Conservation (phyloP, 768 basidiomycete species). For the Lentinula sp. region DNA sequence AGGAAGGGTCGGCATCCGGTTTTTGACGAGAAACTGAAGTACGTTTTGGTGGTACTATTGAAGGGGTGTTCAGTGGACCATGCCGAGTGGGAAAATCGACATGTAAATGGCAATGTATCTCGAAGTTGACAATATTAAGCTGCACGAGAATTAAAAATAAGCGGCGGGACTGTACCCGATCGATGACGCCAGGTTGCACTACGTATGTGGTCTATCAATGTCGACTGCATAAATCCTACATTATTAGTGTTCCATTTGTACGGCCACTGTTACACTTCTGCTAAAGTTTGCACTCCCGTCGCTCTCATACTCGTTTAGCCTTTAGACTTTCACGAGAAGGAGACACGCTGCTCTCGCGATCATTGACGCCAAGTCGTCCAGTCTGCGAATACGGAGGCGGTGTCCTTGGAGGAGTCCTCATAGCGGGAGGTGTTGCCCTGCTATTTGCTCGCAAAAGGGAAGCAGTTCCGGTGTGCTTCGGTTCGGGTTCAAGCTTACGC, state of each 20-base stretch:
- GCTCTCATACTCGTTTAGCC: background rate
- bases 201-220: too few species aligned
- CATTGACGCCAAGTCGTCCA: background rate
- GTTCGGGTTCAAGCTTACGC: background rate
- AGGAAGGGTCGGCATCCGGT: too few species aligned
- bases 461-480: background rate
- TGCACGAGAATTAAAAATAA: background rate
- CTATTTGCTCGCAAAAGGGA: background rate
- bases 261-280: background rate
- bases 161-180: background rate
- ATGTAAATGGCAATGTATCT: too few species aligned
- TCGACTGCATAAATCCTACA: background rate
- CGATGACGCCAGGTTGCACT: too few species aligned
- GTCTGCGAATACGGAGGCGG: background rate
- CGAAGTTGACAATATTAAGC: background rate
- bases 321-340: background rate
- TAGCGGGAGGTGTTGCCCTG: background rate
- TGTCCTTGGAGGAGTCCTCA: background rate
- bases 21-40: too few species aligned
- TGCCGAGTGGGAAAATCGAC: too few species aligned
- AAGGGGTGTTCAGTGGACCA: too few species aligned
- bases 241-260: background rate
- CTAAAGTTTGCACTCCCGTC: background rate
- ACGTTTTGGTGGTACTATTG: too few species aligned
- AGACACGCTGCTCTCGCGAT: background rate